These are phyloP conservation scores for Entonaema liquescens DNA, from an alignment of 495 filamentous ascomycete species.

Conservation along the genomic window DNA sequence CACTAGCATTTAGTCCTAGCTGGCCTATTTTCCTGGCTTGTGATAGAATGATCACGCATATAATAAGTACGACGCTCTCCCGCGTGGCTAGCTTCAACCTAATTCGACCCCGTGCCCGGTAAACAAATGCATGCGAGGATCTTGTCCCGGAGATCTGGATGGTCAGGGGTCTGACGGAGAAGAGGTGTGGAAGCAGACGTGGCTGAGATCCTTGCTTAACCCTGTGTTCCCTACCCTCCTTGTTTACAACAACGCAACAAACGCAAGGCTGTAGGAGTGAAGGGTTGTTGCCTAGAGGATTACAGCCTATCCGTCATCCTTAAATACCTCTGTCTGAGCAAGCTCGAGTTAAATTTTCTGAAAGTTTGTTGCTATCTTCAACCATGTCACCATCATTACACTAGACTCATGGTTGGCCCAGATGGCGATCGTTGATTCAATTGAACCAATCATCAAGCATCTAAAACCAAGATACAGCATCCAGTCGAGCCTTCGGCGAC, in stretches of 20 bases:
- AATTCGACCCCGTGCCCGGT: conserved; percentile 19
- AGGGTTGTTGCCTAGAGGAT: neutral
- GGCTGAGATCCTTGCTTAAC: conserved; percentile 22
- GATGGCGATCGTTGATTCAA: conserved; percentile 1
- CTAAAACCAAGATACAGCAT: conserved; percentile 18
- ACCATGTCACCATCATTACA: neutral
- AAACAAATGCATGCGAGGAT: conserved; percentile 37
- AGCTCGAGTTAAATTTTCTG: neutral
- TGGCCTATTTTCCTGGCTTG: neutral
- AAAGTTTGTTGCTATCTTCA: neutral
- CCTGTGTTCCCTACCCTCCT: conserved; percentile 1
- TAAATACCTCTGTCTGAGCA: neutral
- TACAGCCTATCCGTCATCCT: neutral
- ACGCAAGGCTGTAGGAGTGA: conserved; percentile 23
- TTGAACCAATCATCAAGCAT: conserved; percentile 27
- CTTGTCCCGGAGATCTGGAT: conserved; percentile 34
- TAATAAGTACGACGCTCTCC: conserved; percentile 8
- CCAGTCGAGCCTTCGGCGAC: conserved; percentile 3
- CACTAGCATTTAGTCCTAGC: neutral
- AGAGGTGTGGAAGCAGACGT: conserved; percentile 28
- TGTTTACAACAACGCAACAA: conserved; percentile 9
- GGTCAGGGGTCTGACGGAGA: conserved; percentile 31
- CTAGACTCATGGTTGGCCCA: neutral
- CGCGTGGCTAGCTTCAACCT: conserved; percentile 30
- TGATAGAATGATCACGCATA: conserved; percentile 4